Evolutionary conservation across 495 filamentous ascomycete species (phyloP), one percentile per base, ranked within the genome.

Genomic region (Daldinia decipiens): DNA sequence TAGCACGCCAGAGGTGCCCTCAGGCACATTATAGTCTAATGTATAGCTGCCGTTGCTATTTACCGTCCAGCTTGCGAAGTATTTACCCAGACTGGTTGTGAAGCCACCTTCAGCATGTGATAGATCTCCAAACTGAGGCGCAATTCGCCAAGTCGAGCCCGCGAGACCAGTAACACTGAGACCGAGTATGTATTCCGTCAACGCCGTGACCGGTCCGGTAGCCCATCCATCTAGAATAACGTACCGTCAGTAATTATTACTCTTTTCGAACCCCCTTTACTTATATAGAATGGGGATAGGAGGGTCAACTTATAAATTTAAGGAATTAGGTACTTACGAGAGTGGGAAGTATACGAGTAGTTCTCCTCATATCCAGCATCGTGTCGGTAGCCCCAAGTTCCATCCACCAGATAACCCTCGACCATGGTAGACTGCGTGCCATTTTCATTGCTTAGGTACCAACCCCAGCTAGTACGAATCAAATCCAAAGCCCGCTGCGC

Each of bases 401-500:
- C 88, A 71, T 89, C 83, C 0, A 70, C 72, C 13, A 87, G 78
- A 67, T 89, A 90, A 0, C 88, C 88, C 74, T 91, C 89, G 38
- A 90, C 83, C 29, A 89, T 85, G 0, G 89, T 92, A 43, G 83
- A 86, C 62, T 89, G 82, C 1, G 87, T 91, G 63, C 87, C 87
- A 68, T 86, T 84, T 4, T 85, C 82, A 62, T 90, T 85, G 62
- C 87, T 80, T 27, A 90, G 79, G 77, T 88, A 90, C 82, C 84
- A 86, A 11, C 87, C 88, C 88, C 89, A 92, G 59, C 81, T 82
- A 15, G 82, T 78, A 15, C 85, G 81, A 72, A 90, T 89, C 13
- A 92, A 81, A 17, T 86, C 85, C 4, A 91, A 78, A 2, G 87
- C 88, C 26, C 85, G 82, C 9, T 74, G 75, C 19, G 86, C 74